Evolutionary conservation across 139 green algal genomes (phyloP).

Genomic region (Micromonas pusilla): DNA sequence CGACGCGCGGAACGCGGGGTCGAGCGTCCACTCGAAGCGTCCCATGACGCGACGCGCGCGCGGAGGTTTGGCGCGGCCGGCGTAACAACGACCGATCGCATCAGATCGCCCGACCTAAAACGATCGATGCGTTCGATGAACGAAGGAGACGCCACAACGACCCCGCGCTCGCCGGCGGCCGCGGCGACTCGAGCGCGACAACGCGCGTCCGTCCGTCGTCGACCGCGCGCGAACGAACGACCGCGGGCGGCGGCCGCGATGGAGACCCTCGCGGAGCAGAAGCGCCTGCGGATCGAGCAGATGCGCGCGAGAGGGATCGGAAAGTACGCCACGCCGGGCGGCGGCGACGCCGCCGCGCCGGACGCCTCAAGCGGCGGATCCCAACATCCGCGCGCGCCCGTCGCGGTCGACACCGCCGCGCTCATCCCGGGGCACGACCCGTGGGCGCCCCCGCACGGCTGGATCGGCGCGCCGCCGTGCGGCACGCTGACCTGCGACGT

Average conservation of each 20-base stretch:
- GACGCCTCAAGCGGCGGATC: background rate
- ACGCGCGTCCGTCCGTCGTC: no score
- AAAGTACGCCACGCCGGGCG: background rate
- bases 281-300: background rate
- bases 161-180: no score
- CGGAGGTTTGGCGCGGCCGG: background rate
- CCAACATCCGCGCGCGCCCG: background rate
- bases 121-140: no score
- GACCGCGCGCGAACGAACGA: no score
- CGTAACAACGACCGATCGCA: no score
- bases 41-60: background rate
- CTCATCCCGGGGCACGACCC: background rate
- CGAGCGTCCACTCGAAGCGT: background rate
- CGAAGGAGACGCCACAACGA: no score
- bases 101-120: no score
- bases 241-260: background rate
- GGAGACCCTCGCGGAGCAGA: background rate
- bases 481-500: background rate
- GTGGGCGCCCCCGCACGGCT: background rate
- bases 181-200: no score
- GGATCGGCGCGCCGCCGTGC: background rate
- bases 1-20: background rate
- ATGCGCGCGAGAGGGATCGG: background rate
- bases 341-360: no score
- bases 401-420: background rate